These are phyloP conservation scores for Balansia obtecta DNA, from an alignment of 2,329 filamentous ascomycete species.

Conservation along the genomic window DNA sequence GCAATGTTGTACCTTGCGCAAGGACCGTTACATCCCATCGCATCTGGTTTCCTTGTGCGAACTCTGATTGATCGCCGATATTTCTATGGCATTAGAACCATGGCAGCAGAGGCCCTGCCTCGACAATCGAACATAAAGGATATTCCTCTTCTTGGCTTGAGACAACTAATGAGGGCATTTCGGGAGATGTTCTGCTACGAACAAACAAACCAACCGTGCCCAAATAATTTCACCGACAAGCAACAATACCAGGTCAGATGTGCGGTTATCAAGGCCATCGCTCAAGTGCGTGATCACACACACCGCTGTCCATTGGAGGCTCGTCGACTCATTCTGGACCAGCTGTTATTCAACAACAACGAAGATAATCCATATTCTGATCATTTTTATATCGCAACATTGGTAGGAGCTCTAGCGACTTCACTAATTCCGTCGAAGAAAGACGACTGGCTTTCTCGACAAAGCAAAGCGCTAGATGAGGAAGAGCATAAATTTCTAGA, in stretches of 20 bases:
- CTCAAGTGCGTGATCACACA: slow-evolving; percentile 58
- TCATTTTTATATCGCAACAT: slow-evolving; percentile 70
- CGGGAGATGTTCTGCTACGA: slow-evolving; percentile 79
- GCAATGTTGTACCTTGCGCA: slow-evolving; percentile 62
- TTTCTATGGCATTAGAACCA: slow-evolving; percentile 80
- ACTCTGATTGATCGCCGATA: slow-evolving; percentile 88
- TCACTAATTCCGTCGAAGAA: slow-evolving; percentile 41
- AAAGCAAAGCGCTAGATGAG: slow-evolving; percentile 31
- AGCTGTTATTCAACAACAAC: slow-evolving; percentile 90
- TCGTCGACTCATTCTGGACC: slow-evolving; percentile 75
- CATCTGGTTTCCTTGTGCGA: slow-evolving; percentile 78
- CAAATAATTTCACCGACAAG: slow-evolving; percentile 87
- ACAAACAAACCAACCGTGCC: slow-evolving; percentile 63
- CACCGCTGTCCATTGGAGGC: slow-evolving; percentile 70
- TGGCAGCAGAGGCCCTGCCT: slow-evolving; percentile 69
- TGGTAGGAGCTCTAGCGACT: slow-evolving; percentile 53
- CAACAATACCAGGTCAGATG: slow-evolving; percentile 75
- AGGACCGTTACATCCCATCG: slow-evolving; percentile 61
- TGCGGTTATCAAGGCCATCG: slow-evolving; percentile 70
- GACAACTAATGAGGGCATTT: slow-evolving; percentile 76
- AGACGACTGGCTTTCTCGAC: slow-evolving; percentile 31
- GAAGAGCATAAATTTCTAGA: slow-evolving; percentile 38
- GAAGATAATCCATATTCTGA: slow-evolving; percentile 82
- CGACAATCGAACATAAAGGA: slow-evolving; percentile 59
- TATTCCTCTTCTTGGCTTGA: slow-evolving; percentile 62